Conservation (phyloP, 1,139 yeast species). For the Kodamaea suecica region DNA sequence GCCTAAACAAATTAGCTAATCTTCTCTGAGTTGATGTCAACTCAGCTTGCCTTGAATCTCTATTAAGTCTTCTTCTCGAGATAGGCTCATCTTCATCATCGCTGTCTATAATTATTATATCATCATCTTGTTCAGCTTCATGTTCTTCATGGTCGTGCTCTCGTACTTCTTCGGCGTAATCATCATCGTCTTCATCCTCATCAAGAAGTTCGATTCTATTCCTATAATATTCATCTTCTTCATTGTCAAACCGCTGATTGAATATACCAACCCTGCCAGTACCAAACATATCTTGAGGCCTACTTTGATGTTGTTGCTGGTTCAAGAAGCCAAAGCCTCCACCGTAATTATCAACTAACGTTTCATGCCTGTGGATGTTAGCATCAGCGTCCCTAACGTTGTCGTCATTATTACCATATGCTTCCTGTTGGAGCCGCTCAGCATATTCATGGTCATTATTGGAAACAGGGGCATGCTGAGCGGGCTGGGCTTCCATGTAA, state of each 20-base stretch:
- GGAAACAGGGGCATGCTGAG: constrained; percentile 18
- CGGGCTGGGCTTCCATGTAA: constrained; percentile 59
- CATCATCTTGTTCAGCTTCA: too few species aligned
- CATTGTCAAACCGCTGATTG: constrained; percentile 41
- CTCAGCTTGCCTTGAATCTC: constrained; percentile 28
- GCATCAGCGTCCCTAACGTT: constrained; percentile 64
- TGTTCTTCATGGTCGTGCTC: constrained; percentile 19
- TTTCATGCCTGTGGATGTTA: constrained; percentile 78
- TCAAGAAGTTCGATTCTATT: constrained; percentile 16
- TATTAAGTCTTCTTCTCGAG: constrained; percentile 29
- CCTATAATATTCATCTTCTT: constrained; percentile 26
- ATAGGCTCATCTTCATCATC: constrained; percentile 16
- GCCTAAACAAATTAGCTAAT: constrained; percentile 78
- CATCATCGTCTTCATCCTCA: constrained; percentile 20
- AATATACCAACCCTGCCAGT: constrained; percentile 41
- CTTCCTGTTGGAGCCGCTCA: constrained; percentile 61
- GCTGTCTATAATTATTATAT: constrained; percentile 27
- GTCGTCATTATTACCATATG: constrained; percentile 34
- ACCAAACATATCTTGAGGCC: constrained; percentile 43
- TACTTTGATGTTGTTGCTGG: constrained; percentile 14
- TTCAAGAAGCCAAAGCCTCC: constrained; percentile 11
- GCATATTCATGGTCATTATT: constrained; percentile 61
- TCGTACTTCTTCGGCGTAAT: constrained; percentile 18
- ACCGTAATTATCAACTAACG: constrained; percentile 50
- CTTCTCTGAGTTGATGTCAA: constrained; percentile 64